Conservation (phyloP, 2,329 filamentous ascomycete genomes). For the Bipolaris zeicola region DNA sequence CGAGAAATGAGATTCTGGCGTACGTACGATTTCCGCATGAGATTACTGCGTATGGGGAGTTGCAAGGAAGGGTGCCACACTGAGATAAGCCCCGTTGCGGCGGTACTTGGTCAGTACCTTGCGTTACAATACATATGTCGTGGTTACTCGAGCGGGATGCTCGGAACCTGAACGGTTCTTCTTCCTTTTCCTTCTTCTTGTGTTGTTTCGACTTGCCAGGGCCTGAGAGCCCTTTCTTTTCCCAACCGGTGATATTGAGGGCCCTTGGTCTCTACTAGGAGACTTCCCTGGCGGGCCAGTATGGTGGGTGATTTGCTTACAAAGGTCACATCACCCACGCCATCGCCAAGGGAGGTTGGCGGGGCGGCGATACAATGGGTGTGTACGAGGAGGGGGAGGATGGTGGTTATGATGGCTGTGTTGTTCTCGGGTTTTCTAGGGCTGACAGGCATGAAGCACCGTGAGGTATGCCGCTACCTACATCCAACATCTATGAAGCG, state of each 20-base stretch:
- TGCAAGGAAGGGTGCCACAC: neutral
- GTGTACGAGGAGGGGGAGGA: slow-evolving; percentile 38
- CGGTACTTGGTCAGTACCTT: neutral
- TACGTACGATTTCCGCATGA: neutral
- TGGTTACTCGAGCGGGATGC: too few relatives aligned
- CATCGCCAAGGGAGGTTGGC: slow-evolving; percentile 29
- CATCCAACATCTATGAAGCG: neutral
- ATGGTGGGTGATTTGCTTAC: slow-evolving; percentile 35
- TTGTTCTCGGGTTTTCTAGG: slow-evolving; percentile 30
- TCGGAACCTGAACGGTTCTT: too few relatives aligned
- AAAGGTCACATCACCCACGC: slow-evolving; percentile 35
- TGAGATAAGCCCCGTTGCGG: neutral
- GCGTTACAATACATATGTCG: neutral
- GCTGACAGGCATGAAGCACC: slow-evolving; percentile 24
- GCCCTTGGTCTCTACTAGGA: neutral
- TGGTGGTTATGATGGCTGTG: slow-evolving; percentile 26
- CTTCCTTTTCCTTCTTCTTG: neutral
- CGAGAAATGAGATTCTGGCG: neutral
- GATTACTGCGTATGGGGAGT: neutral
- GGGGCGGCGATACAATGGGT: slow-evolving; percentile 40
- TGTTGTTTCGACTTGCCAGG: neutral
- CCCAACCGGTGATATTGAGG: neutral
- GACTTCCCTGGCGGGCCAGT: neutral
- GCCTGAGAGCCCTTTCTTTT: neutral
- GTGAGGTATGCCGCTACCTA: slow-evolving; percentile 18